Percentiles rank a stretch among this genome's conserved stretches.
Evolutionary conservation across 805 yeast genomes (phyloP).

Genomic region (Pichia occidentalis): DNA sequence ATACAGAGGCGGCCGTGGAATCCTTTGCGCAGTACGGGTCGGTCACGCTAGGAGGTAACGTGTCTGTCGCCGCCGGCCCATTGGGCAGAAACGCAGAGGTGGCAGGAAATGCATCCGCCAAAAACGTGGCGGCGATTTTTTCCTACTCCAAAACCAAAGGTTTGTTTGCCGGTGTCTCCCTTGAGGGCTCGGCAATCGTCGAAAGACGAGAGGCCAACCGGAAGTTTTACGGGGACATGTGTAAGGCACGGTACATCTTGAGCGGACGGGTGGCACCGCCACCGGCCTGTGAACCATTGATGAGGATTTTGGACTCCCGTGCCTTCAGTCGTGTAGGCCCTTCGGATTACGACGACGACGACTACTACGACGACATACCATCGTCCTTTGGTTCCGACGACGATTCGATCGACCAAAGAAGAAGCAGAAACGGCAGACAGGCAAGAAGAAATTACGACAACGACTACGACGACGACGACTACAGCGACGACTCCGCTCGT

Average conservation of each 20-base stretch:
- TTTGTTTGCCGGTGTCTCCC: slow-evolving; percentile 92
- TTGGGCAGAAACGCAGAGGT: slow-evolving; percentile 97
- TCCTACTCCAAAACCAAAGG: slow-evolving; percentile 95
- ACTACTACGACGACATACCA: slow-evolving; percentile 71
- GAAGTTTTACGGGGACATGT: slow-evolving; percentile 82
- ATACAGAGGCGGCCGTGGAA: slow-evolving; percentile 81
- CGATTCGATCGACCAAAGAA: slow-evolving; percentile 29
- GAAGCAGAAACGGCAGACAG: slow-evolving; percentile 5
- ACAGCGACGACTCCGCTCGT: slow-evolving; percentile 14
- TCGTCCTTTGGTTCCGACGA: slow-evolving; percentile 56
- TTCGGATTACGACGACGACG: slow-evolving; percentile 45
- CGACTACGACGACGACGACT: slow-evolving; percentile 29
- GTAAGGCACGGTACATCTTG: slow-evolving; percentile 82
- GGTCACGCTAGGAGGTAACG: slow-evolving; percentile 89
- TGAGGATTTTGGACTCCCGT: slow-evolving; percentile 78
- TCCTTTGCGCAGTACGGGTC: slow-evolving; percentile 93
- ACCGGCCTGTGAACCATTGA: slow-evolving; percentile 79
- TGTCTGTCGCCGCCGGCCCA: slow-evolving; percentile 96
- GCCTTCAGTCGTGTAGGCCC: slow-evolving; percentile 55
- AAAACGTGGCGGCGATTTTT: slow-evolving; percentile 83
- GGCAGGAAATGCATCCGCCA: slow-evolving; percentile 87
- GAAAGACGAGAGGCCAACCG: slow-evolving; percentile 97
- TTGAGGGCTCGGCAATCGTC: slow-evolving; percentile 93
- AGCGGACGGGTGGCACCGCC: slow-evolving; percentile 90
- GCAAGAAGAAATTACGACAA: slow-evolving; percentile 23